Evolutionary conservation across 2,329 filamentous ascomycete genomes (phyloP).

Genomic region (Fusarium sp.): DNA sequence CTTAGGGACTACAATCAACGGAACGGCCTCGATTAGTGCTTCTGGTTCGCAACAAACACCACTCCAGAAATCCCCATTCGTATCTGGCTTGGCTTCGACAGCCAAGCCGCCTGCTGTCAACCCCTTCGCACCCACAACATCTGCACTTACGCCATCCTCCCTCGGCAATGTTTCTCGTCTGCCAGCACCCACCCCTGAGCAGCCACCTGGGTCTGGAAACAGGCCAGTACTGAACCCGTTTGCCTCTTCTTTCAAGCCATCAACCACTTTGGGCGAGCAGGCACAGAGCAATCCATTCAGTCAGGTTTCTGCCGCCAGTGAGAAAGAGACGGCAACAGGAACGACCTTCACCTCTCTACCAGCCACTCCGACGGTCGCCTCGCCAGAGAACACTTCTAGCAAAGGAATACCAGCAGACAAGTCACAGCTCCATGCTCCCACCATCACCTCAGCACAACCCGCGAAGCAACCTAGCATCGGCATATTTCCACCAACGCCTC

Average conservation of each 20-base stretch:
- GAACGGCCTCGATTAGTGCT: conserved; percentile 19
- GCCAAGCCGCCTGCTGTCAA: conserved; percentile 20
- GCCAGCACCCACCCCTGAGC: not conserved
- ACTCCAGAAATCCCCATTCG: conserved; percentile 37
- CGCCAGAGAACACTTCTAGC: not conserved
- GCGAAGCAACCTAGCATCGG: conserved; percentile 23
- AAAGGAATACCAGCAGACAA: conserved; percentile 2
- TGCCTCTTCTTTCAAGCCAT: conserved; percentile 8
- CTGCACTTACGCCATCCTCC: conserved; percentile 4
- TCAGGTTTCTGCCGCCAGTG: not conserved
- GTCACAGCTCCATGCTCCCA: not conserved
- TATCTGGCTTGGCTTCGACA: conserved; percentile 10
- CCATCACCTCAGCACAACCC: not conserved
- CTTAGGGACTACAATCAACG: conserved; percentile 42
- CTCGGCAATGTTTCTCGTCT: conserved; percentile 4
- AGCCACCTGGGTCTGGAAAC: not conserved
- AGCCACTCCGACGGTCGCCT: not conserved
- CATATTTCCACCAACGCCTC: conserved; percentile 24
- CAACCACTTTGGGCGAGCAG: not conserved
- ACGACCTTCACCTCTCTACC: conserved; percentile 14
- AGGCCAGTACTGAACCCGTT: conserved; percentile 26
- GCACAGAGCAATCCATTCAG: conserved; percentile 19
- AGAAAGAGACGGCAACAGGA: not conserved
- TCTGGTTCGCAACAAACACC: conserved; percentile 29
- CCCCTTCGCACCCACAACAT: conserved; percentile 30